Base-by-base conservation (phyloP, 306 rosid genomes). In the Rosa multiflora region DNA sequence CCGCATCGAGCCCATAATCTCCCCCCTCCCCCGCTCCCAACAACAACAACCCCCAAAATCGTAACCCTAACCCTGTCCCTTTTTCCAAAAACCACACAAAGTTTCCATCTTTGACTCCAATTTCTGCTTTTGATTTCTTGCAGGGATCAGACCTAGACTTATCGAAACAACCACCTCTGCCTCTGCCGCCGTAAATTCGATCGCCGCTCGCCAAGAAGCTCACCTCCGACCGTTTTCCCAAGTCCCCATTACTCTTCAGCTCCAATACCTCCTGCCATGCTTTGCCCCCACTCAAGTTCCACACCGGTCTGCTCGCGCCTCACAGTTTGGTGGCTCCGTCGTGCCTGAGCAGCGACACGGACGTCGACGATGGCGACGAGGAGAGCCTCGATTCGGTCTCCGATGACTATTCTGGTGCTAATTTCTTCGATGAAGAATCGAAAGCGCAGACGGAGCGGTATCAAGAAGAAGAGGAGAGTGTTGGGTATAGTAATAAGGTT, bases 221-320 rank as follows among this genome's bases (percentile, higher is more conserved):
- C 26, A 53, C 82, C 4, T 13, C 63, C 15, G 85, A 86, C 18
- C 59, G 70, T 1, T 86, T 86, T 71, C 91, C 97, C 0, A 85
- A 72, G 79, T 92, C 99, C 68, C 93, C 97, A 11, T 68, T 84
- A n/a, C 55, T 49, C 5, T 77, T 76, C 67, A 68, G 62, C 61
- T 77, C 71, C 71, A 91, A 77, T 49, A 15, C 66, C 67, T 76
- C 75, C 67, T 80, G 93, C 70, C 93, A 85, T 4, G 76, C 73
- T 77, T 76, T 92, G 44, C 99, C 97, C 72, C 97, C 99, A 0
- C 79, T 88, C 29, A 94, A 92, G 73, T 89, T 91, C 78, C 91
- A 87, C 67, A 75, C 92, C 8, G 78, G 88, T 43, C 76, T 92
- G 74, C 86, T 91, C 5, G 39, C 93, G 8, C 88, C 92, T 35